Percentiles rank a stretch among this genome's conserved stretches.
Evolutionary conservation across 2,329 filamentous ascomycete species (phyloP).

Genomic region (Fusarium temperatum): DNA sequence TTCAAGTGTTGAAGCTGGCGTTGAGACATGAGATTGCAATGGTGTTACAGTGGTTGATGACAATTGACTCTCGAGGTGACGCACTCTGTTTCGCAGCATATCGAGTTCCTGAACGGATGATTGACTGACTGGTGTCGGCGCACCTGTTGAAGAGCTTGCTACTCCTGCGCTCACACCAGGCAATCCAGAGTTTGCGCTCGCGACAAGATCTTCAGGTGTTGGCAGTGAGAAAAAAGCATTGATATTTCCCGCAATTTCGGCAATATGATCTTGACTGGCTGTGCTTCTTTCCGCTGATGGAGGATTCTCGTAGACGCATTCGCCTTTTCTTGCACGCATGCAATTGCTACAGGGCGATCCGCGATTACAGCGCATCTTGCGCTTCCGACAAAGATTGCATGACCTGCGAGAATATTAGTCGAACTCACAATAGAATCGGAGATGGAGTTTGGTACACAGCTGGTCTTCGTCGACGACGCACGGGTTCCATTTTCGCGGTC

Average conservation of each 20-base stretch:
- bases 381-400: conserved; percentile 53
- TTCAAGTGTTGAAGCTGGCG: conserved; percentile 41
- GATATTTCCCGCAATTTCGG: neutral
- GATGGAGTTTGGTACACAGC: conserved; percentile 35
- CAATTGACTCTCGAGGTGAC: conserved; percentile 24
- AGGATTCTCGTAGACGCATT: conserved; percentile 47
- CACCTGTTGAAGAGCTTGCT: neutral
- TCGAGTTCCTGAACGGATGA: conserved; percentile 25
- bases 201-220: neutral
- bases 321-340: conserved; percentile 46
- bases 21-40: neutral
- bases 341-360: conserved; percentile 54
- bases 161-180: neutral
- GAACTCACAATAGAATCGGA: rapidly evolving
- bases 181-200: neutral
- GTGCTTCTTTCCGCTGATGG: neutral
- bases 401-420: conserved; percentile 41
- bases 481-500: conserved; percentile 18
- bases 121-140: neutral
- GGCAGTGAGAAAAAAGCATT: neutral
- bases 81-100: conserved; percentile 14
- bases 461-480: conserved; percentile 42
- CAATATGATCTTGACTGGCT: neutral
- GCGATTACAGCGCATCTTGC: conserved; percentile 56
- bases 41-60: neutral